phyloP scores from a whole-genome alignment of 2,329 filamentous ascomycete genomes.

The Trichoderma harzianum region DNA sequence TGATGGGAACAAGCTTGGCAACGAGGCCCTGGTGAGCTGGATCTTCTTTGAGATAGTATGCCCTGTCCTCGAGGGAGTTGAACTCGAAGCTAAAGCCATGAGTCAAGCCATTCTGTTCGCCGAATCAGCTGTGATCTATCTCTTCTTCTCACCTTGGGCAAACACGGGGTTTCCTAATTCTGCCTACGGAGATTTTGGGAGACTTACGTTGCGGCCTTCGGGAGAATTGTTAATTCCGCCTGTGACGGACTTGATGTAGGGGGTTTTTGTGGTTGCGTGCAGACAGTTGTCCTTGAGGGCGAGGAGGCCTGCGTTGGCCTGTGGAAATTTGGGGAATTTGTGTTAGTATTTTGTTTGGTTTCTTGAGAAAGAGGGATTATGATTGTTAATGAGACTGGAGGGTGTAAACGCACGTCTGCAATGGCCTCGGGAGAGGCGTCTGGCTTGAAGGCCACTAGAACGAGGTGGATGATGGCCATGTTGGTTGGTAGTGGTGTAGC shows the following conservation, averaged over 20 bases:
- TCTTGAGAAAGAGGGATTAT: neutral
- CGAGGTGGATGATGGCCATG: neutral
- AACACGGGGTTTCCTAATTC: neutral
- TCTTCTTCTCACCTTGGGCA: neutral
- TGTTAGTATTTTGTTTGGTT: neutral
- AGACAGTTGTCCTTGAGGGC: slow-evolving; percentile 57
- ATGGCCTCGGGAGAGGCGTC: neutral
- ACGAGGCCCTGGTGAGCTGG: neutral
- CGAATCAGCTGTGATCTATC: neutral
- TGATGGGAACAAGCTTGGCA: neutral
- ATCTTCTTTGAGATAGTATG: slow-evolving; percentile 6
- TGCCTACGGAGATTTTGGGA: neutral
- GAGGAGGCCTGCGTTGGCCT: slow-evolving; percentile 38
- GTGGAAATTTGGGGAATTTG: neutral
- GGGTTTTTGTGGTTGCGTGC: slow-evolving; percentile 54
- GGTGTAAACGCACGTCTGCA: neutral
- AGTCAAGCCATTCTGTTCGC: neutral
- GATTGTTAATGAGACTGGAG: neutral
- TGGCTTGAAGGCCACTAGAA: neutral
- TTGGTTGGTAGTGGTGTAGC: neutral
- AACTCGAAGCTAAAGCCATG: slow-evolving; percentile 11
- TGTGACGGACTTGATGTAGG: slow-evolving; percentile 56
- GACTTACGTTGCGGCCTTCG: slow-evolving; percentile 55
- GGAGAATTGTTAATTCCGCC: slow-evolving; percentile 62
- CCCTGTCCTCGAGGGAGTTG: neutral